Evolutionary conservation across 805 yeast species (phyloP).

Genomic region (Danielia reshetovae): DNA sequence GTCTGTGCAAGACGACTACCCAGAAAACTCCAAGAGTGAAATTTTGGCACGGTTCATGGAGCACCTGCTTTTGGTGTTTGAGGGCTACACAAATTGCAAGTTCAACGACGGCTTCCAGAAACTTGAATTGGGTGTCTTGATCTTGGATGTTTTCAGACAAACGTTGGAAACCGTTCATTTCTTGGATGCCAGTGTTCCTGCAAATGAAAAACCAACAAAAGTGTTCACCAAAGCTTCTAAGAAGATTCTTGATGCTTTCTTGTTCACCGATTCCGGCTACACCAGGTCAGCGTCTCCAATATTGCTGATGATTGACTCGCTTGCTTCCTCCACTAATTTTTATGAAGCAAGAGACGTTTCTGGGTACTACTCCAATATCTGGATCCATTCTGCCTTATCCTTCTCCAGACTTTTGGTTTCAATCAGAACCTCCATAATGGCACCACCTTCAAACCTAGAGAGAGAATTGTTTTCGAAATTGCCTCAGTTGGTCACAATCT

Average conservation of each 20-base stretch:
- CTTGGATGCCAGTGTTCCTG: constrained; percentile 39
- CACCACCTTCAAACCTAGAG: constrained; percentile 64
- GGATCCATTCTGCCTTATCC: constrained; percentile 49
- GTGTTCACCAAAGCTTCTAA: constrained; percentile 51
- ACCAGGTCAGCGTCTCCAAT: constrained; percentile 54
- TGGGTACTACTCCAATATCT: constrained; percentile 46
- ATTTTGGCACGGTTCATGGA: constrained; percentile 51
- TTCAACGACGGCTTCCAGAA: constrained; percentile 55
- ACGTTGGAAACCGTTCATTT: constrained; percentile 55
- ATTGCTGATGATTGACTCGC: constrained; percentile 44
- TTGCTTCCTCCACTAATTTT: constrained; percentile 32
- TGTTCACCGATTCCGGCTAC: constrained; percentile 47
- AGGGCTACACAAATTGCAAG: constrained; percentile 69
- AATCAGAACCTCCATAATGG: constrained; percentile 48
- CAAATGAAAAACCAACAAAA: constrained; percentile 35
- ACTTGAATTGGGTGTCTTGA: constrained; percentile 53
- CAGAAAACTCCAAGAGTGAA: constrained; percentile 40
- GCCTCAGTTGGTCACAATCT: constrained; percentile 55
- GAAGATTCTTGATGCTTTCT: constrained; percentile 51
- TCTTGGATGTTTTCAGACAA: constrained; percentile 51
- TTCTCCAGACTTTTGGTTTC: constrained; percentile 56
- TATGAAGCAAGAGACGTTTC: constrained; percentile 41
- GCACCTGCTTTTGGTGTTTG: constrained; percentile 67
- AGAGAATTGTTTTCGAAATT: constrained; percentile 50
- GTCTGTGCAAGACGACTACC: constrained; percentile 29